Conservation (phyloP, 768 basidiomycete genomes). For the Tylopilus rubrobrunneus region DNA sequence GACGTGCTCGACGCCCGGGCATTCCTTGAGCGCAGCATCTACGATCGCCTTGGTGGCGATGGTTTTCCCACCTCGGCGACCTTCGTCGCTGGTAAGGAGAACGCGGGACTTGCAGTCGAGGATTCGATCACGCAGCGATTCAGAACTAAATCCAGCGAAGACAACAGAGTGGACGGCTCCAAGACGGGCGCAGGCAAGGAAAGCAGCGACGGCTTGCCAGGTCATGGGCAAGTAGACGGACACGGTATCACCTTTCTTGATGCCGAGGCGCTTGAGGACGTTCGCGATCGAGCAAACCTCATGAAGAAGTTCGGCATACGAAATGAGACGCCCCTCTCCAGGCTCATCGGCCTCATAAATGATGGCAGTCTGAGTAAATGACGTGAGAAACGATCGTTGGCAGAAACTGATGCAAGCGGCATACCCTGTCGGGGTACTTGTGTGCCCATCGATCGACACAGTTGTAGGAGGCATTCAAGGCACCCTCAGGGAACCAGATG, state of each 20-base stretch:
- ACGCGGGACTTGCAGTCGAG: conserved; percentile 86
- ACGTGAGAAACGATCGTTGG: background rate
- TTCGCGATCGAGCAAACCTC: conserved; percentile 91
- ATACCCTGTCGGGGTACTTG: conserved; percentile 76
- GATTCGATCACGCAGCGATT: conserved; percentile 89
- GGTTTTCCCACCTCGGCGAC: conserved; percentile 87
- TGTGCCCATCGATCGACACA: conserved; percentile 97
- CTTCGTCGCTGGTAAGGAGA: conserved; percentile 96
- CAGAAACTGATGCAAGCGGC: background rate
- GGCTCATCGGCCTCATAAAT: conserved; percentile 99
- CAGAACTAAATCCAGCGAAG: conserved; percentile 95
- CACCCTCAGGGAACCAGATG: conserved; percentile 95
- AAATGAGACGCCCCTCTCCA: conserved; percentile 67
- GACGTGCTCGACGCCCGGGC: conserved; percentile 84
- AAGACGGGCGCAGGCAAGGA: conserved; percentile 96
- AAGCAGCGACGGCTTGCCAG: conserved; percentile 93
- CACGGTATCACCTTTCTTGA: conserved; percentile 94
- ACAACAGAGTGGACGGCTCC: conserved; percentile 97
- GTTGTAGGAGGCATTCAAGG: conserved; percentile 91
- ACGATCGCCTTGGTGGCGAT: conserved; percentile 95
- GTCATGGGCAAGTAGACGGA: conserved; percentile 93
- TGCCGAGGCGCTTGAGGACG: conserved; percentile 81
- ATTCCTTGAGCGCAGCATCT: conserved; percentile 83
- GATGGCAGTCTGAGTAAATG: conserved; percentile 68
- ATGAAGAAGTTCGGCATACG: conserved; percentile 81